Evolutionary conservation across 805 yeast species (phyloP).

Genomic region (Saccharomycopsis fermentans): DNA sequence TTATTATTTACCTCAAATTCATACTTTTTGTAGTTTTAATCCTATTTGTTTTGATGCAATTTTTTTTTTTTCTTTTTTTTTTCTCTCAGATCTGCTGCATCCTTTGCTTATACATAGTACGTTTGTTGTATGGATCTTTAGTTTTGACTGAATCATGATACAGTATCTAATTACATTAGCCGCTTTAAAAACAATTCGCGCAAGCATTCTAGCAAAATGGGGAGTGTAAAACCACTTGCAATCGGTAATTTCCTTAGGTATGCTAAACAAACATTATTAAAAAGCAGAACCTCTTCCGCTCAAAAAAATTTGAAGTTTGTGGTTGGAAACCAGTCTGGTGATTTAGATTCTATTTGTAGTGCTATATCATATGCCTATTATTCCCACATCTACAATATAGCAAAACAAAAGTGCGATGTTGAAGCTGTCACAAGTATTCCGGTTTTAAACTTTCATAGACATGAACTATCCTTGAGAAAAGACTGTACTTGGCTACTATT

Average conservation of each 20-base stretch:
- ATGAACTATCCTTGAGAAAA: constrained; percentile 57
- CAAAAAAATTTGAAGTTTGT: constrained; percentile 5
- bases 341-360: constrained; percentile 77
- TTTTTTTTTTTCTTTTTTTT: not conserved
- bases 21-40: not conserved
- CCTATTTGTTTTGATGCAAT: not conserved
- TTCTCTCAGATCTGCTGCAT: not conserved
- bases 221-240: not conserved
- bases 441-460: constrained; percentile 57
- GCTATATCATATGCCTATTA: constrained; percentile 67
- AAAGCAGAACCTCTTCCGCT: not conserved
- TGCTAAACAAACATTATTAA: not conserved
- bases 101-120: not conserved
- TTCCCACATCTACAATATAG: constrained; percentile 22
- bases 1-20: too few relatives aligned
- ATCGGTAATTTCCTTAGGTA: not conserved
- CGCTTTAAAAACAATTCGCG: too few relatives aligned
- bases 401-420: not conserved
- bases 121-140: too few relatives aligned
- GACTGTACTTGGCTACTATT: constrained; percentile 53
- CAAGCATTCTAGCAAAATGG: not conserved
- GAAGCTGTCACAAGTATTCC: constrained; percentile 40
- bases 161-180: too few relatives aligned
- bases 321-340: constrained; percentile 25
- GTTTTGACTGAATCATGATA: too few relatives aligned